Base-by-base conservation (phyloP, 1,139 yeast species). In the Protomyces gravidus region DNA sequence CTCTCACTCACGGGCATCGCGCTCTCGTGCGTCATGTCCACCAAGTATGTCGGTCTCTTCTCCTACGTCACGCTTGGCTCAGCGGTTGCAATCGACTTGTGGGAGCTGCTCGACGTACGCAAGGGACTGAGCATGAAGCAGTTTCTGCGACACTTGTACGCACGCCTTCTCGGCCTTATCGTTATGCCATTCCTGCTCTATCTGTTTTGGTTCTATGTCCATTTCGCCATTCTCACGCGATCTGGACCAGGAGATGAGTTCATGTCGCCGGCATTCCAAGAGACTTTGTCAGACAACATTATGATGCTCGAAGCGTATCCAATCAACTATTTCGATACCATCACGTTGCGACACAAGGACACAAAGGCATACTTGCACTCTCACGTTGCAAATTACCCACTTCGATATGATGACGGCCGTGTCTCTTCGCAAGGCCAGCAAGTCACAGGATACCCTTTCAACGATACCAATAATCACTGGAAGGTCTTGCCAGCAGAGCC, bases 161-260 rank as follows among this genome's bases (percentile, higher is more conserved):
- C 95, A 2, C 81, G 98, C 69, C 76, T 85, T 30, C 79, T 84
- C 70, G 80, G 86, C 1, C 79, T 94, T 66, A 80, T 92, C 63
- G 76, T 88, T 13, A 73, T 89, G 32, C 99, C 99, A 30, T 88
- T 92, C 70, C 65, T 80, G 45, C 79, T 92, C 67, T 94, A 88
- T 71, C 77, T 94, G 68, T 85, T 83, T 69, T 94, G 98, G 97
- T 94, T 94, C 75, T 89, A 84, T 73, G 79, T 90, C 61, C 99
- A 94, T 73, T 92, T 94, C 72, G 79, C 83, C 42, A 78, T 92
- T 48, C 80, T 94, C 67, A 80, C 74, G 63, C 84, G 81, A 67
- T 89, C 97, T 1, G 99, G 99, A 33, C 94, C 97, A 5, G 99
- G 99, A 63, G 97, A 94, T 72, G 77, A 78, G 4, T 90, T 90